Percentiles rank a stretch among this genome's conserved stretches.
These are phyloP conservation scores for Cordyceps farinosa DNA, from an alignment of 2,329 filamentous ascomycete species.

Conservation along the genomic window DNA sequence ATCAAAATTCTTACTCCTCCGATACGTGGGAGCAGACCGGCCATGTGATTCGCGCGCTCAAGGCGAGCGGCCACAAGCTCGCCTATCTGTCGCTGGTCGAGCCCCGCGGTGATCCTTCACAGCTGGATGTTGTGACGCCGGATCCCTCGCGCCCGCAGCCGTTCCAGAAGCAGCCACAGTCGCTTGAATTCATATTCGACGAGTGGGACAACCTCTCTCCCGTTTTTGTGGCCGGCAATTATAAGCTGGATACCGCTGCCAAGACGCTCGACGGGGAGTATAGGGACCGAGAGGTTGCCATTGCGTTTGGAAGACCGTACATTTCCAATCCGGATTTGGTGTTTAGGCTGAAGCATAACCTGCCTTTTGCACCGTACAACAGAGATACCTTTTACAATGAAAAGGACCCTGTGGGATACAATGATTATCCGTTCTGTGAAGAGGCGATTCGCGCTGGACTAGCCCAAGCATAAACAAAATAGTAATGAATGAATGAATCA, in stretches of 20 bases:
- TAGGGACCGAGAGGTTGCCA: conserved; percentile 26
- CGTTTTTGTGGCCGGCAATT: conserved; percentile 32
- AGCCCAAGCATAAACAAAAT: neutral
- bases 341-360: conserved; percentile 36
- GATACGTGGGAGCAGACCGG: conserved; percentile 30
- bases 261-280: conserved; percentile 25
- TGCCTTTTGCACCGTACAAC: conserved; percentile 37
- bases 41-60: conserved; percentile 28
- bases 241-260: conserved; percentile 25
- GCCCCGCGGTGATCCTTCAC: conserved; percentile 34
- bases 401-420: conserved; percentile 27
- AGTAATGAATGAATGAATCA: neutral
- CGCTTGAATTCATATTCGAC: conserved; percentile 30
- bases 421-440: conserved; percentile 30
- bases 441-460: conserved; percentile 12
- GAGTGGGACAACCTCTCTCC: conserved; percentile 33
- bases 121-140: conserved; percentile 29
- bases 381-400: conserved; percentile 38
- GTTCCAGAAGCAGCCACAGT: conserved; percentile 6
- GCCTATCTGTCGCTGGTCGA: conserved; percentile 39
- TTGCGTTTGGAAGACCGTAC: conserved; percentile 34
- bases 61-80: conserved; percentile 25
- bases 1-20: conserved; percentile 26
- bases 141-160: conserved; percentile 13
- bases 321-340: conserved; percentile 36